Evolutionary conservation across 257 asterid genomes (phyloP), one percentile per base, ranked within the genome.

Genomic region (Petunia axillaris): DNA sequence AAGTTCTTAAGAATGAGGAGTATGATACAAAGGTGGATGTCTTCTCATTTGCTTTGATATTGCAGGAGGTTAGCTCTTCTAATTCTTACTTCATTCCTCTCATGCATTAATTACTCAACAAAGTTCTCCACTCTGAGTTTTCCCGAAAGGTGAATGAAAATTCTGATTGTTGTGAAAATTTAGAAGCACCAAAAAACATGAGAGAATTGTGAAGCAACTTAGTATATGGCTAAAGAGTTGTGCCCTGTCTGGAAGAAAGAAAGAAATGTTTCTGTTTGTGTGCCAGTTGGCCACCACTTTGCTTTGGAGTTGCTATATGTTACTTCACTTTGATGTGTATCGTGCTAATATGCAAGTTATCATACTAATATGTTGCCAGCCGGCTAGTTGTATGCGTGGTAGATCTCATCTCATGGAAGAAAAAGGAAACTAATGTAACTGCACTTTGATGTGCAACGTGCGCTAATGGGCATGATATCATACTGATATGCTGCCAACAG

Each of bases 1-100:
- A 94, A 89, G 98, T 94, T 87, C 90, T 89, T 67, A 91, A 83
- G 82, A 87, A 91, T 52, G 94, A 92, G 83, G 98, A 90, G 75
- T 94, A 94, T 85, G 97, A 89, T 82, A 90, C 93, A 13, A 92
- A 89, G 84, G 97, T 91, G 83, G 98, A 94, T 64, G 97, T 94
- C 81, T 94, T 92, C 85, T 94, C 98, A 77, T 94, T 92, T 86
- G 97, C 97, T 6, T 78, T 94, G 85, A 94, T 94, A 83, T 83
- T 94, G 44, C 95, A 94, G 73, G 97, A 94, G 94, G 97, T 94
- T 85, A 87, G 81, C 75, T 81, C 81, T 75, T 80, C 54, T 14
- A 44, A 43, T 55, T 76, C 71, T 78, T 84, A 76, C 16, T 37
- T 62, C 79, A 41, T 59, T 77, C 40, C 14, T 79, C 68, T 25